Conservation (phyloP, 768 basidiomycete species). For the Boletus vinaceobasis region DNA sequence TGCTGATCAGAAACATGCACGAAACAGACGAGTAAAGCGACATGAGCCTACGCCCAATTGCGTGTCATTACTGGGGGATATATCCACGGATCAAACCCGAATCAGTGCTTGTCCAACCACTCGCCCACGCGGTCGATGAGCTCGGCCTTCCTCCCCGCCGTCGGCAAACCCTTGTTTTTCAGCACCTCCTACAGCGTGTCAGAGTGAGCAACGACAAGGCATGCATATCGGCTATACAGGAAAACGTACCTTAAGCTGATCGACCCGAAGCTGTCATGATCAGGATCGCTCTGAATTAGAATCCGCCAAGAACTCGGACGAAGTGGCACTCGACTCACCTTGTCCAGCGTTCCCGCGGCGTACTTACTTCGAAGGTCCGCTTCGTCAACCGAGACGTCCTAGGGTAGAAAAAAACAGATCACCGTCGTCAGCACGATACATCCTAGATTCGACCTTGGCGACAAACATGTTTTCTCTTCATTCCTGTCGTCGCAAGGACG, state of each 20-base stretch:
- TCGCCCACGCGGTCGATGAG: slow-evolving; percentile 62
- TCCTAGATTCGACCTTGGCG: background rate
- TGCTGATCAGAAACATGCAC: slow-evolving; percentile 3
- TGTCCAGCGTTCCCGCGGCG: slow-evolving; percentile 55
- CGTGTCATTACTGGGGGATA: background rate
- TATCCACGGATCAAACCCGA: background rate
- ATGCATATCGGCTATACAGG: background rate
- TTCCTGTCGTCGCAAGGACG: slow-evolving; percentile 45
- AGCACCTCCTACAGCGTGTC: slow-evolving; percentile 57
- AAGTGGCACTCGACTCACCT: slow-evolving; percentile 45
- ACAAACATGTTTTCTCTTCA: slow-evolving; percentile 73
- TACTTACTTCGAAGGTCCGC: slow-evolving; percentile 70
- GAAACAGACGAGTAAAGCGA: background rate
- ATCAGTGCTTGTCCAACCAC: slow-evolving; percentile 48
- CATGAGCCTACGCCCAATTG: background rate
- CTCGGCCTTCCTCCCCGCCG: slow-evolving; percentile 71
- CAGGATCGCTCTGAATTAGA: slow-evolving; percentile 6
- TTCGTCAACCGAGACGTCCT: slow-evolving; percentile 68
- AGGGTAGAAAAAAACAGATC: background rate
- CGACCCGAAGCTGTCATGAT: slow-evolving; percentile 59
- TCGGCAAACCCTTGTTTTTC: slow-evolving; percentile 57
- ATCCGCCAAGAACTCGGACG: background rate
- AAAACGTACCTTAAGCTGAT: slow-evolving; percentile 67
- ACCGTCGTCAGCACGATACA: background rate
- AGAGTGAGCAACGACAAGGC: background rate